Base-by-base conservation (phyloP, 495 filamentous ascomycete genomes). In the Neurospora tetrasperma region DNA sequence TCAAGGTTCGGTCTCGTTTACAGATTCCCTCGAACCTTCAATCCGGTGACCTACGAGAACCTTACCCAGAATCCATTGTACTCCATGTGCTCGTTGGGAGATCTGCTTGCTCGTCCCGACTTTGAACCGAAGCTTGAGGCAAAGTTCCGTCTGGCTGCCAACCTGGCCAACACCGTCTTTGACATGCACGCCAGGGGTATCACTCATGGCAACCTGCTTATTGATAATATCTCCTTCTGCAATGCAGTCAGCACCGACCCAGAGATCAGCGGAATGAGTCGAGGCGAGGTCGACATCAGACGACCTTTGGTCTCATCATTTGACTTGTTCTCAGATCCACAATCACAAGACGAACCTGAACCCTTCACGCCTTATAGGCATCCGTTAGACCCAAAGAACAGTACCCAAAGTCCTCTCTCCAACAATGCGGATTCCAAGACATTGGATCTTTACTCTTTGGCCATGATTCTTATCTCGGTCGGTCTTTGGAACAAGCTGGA, bases 401-500 rank as follows among this genome's bases (percentile, higher is more conserved):
- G 87, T 38, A 82, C 83, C 16, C 86, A 90, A 39, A 85, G 85
- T 4, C 83, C 81, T 3, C 79, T 87, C 39, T 75, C 82, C 40
- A 75, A 77, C 27, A 83, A 81, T 35, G 79, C 81, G 1, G 86
- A 88, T 70, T 85, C 82, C 42, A 86, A 86, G 82, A 88, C 90
- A 2, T 90, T 94, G 75, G 94, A 98, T 76, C 85, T 97, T 0
- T 97, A 96, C 78, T 91, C 92, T 4, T 83, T 98, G 3, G 94
- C 93, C 43, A 87, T 97, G 76, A 84, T 97, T 14, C 84, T 98
- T 12, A 81, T 97, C 40, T 94, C 96, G 71, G 90, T 98, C 72
- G 94, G 94, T 38, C 84, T 97, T 1, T 98, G 94, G 94, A 89
- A 88, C n/a, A 90, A 91, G 4, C 85, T 97, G 44, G 84, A 87